phyloP scores from a whole-genome alignment of 2,329 filamentous ascomycete genomes.

The Thielaviopsis punctulata region DNA sequence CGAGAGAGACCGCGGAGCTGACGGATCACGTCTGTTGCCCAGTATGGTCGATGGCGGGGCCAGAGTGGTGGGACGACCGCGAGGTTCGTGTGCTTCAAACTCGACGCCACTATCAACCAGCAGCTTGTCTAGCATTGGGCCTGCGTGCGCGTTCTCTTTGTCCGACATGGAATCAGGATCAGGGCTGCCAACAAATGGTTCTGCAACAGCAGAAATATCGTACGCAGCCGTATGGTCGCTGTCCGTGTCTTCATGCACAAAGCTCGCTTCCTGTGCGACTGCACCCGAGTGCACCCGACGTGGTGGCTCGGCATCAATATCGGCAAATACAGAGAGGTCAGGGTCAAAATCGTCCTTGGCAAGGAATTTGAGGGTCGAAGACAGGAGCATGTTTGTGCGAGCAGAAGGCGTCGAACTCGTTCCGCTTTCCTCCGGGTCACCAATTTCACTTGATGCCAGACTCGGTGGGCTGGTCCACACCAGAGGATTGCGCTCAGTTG shows the following conservation, averaged over 20 bases:
- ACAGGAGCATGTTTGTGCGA: not conserved
- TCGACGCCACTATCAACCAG: not conserved
- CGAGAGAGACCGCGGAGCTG: not conserved
- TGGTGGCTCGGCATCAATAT: not conserved
- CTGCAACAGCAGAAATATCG: not conserved
- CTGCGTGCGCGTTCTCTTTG: not conserved
- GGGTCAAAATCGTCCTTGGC: not conserved
- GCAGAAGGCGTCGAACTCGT: slow-evolving; percentile 1
- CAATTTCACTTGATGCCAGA: slow-evolving; percentile 6
- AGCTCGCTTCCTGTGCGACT: not conserved
- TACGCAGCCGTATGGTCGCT: not conserved
- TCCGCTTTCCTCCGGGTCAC: slow-evolving; percentile 1
- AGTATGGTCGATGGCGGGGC: not conserved
- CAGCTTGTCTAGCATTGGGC: not conserved
- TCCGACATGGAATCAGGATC: not conserved
- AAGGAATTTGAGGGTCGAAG: not conserved
- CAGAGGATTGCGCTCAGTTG: slow-evolving; percentile 7
- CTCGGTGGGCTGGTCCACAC: slow-evolving; percentile 11
- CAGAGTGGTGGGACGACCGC: not conserved
- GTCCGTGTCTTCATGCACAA: not conserved
- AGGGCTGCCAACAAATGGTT: not conserved
- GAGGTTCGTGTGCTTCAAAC: not conserved
- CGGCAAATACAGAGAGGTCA: not conserved
- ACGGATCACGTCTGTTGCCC: not conserved
- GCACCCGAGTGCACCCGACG: not conserved